Conservation (phyloP, 768 basidiomycete species). For the Zangia roseola region DNA sequence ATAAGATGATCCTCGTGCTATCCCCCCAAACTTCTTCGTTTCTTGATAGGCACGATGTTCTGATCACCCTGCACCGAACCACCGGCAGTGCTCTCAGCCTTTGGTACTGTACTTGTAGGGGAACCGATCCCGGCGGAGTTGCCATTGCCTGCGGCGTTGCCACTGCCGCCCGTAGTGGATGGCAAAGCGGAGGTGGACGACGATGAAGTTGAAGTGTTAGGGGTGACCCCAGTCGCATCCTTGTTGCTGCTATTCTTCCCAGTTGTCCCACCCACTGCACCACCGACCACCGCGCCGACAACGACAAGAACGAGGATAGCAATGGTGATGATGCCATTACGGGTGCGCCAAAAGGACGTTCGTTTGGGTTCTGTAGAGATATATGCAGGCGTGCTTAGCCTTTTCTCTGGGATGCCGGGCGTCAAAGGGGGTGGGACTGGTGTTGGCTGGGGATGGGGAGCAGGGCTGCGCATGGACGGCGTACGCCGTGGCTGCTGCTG, state of each 20-base stretch:
- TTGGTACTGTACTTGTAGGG: too few relatives aligned
- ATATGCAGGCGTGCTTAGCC: conserved; percentile 1
- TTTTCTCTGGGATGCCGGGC: conserved; percentile 15
- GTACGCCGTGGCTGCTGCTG: conserved; percentile 23
- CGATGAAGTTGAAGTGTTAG: not conserved
- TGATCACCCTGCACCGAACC: too few relatives aligned
- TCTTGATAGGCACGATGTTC: too few relatives aligned
- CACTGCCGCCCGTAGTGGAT: not conserved
- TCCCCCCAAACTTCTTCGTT: too few relatives aligned
- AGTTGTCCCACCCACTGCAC: conserved; percentile 53
- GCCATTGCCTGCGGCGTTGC: too few relatives aligned
- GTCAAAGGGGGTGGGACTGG: conserved; percentile 12
- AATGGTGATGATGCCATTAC: conserved; percentile 41
- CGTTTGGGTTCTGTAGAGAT: not conserved
- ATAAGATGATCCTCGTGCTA: too few relatives aligned
- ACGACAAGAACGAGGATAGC: conserved; percentile 39
- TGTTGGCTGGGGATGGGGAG: conserved; percentile 14
- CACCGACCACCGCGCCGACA: conserved; percentile 54
- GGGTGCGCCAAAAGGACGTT: conserved; percentile 50
- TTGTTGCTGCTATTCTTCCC: conserved; percentile 22
- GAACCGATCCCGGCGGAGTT: too few relatives aligned
- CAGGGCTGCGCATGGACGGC: conserved; percentile 16
- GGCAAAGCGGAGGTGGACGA: not conserved
- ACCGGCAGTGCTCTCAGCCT: too few relatives aligned
- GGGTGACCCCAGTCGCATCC: not conserved